Evolutionary conservation across 352 stramenopile genomes (phyloP).

Genomic region (Phytophthora lateralis): DNA sequence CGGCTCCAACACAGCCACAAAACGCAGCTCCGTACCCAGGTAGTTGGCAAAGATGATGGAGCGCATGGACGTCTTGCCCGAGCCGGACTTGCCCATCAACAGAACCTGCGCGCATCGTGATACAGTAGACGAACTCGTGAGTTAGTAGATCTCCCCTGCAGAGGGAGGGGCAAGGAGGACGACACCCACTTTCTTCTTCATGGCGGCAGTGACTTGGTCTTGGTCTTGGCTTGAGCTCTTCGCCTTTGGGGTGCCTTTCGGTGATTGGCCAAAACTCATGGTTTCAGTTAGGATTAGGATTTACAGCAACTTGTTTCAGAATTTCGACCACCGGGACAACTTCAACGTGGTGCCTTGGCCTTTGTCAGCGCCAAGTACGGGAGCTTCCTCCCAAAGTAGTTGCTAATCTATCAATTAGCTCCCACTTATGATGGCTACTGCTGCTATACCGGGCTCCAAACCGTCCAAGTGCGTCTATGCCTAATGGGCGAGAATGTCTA

Average conservation of each 20-base stretch:
- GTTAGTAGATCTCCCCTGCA: background rate
- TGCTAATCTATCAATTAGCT: no score
- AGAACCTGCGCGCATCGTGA: conserved; percentile 76
- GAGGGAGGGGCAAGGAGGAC: background rate
- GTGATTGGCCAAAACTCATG: no score
- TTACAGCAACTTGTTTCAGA: background rate
- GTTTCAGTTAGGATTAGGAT: no score
- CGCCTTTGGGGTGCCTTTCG: background rate
- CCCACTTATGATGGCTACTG: no score
- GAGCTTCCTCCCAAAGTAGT: no score
- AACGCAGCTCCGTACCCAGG: conserved; percentile 64
- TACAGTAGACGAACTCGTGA: background rate
- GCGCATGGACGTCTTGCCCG: conserved; percentile 99
- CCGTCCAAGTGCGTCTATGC: no score
- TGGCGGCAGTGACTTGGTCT: conserved; percentile 14
- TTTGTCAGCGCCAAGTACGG: no score
- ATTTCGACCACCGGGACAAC: background rate
- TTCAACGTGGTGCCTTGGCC: background rate
- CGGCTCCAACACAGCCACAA: background rate
- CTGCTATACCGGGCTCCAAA: no score
- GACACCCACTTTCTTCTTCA: conserved; percentile 66
- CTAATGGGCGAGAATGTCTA: background rate
- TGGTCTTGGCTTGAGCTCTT: background rate
- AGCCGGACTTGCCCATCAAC: conserved; percentile 96
- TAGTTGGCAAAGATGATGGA: conserved; percentile 99